phyloP scores from a whole-genome alignment of 345 rosid species.

The Euphorbia lathyris region DNA sequence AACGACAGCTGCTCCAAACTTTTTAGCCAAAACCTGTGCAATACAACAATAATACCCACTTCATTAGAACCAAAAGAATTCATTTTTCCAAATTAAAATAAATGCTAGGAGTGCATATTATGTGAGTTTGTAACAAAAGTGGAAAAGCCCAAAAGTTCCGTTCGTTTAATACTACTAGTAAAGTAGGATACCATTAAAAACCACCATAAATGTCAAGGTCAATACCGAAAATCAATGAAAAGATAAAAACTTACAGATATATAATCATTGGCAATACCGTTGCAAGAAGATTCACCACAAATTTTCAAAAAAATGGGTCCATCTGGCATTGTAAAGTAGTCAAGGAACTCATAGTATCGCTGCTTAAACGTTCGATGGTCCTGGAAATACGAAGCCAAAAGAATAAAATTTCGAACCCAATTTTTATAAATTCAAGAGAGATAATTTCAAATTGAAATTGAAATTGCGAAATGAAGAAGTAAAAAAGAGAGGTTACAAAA shows the following conservation, averaged over 20 bases:
- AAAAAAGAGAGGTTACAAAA: constrained; percentile 35
- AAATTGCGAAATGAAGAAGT: not conserved
- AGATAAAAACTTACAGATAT: constrained; percentile 39
- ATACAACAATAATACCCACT: not conserved
- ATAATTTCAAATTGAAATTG: not conserved
- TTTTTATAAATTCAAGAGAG: not conserved
- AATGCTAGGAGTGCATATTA: not conserved
- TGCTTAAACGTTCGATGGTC: constrained; percentile 66
- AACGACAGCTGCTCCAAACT: constrained; percentile 95
- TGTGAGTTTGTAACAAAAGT: not conserved
- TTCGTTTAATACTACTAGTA: not conserved
- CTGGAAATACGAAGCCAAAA: constrained; percentile 29
- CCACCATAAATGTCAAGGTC: too few species aligned
- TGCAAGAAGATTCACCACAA: constrained; percentile 81
- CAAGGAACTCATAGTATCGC: constrained; percentile 79
- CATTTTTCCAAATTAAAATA: not conserved
- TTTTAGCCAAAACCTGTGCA: constrained; percentile 78
- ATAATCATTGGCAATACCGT: constrained; percentile 78
- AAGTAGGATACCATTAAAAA: too few species aligned
- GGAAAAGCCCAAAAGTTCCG: not conserved
- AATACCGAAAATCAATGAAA: not conserved
- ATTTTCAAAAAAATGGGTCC: constrained; percentile 79
- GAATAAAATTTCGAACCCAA: not conserved
- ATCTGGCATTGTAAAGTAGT: constrained; percentile 55
- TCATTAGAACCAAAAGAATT: not conserved